Evolutionary conservation across 352 stramenopile species (phyloP), one percentile per base, ranked within the genome.

Genomic region (Globisporangium nodosum): DNA sequence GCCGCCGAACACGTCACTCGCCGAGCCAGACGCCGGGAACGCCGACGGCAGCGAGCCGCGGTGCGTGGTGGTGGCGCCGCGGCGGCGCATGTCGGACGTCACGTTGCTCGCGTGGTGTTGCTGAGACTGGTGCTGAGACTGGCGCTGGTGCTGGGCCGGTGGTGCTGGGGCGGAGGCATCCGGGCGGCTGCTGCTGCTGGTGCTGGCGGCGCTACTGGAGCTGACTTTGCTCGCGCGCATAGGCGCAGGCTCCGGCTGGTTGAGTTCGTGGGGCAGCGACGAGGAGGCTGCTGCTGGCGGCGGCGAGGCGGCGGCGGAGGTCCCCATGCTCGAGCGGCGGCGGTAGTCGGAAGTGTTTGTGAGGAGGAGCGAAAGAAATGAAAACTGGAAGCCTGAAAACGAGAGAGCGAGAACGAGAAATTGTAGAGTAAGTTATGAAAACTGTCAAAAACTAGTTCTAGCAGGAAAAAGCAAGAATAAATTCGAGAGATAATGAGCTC

Each of bases 21-120:
- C 56, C 9, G 49, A 40, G 18, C 52, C 47, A 7, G 45, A 56
- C 11, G 33, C 37, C 39, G 52, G 35, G 33, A 61, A 53, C 39
- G 39, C 53, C n/a, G 54, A 60, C 24, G 60, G 60, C 30, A 65
- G 37, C 21, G 53, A 65, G n/a, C 60, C 52, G 58, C 39, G 58
- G 46, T 51, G 49, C 20, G 31, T 58, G 15, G 57, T 18, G 15
- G 35, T 58, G 48, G 24, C 53, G 13, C 53, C 60, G 47, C 58
- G 54, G 20, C 49, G 43, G 12, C 58, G 58, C 58, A 64, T 64
- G 13, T 64, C 58, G 3, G 53, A 48, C 1, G 51, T 57, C 35
- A 54, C 49, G 27, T 64, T 37, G 33, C 33, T 64, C 46, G 51
- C 13, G 42, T 24, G 42, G 16, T 48, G 42, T 5, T 27, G 13